Evolutionary conservation across 176 grass and related monocot genomes (phyloP), one percentile per base, ranked within the genome.

Genomic region (Bolboschoenus planiculmis): DNA sequence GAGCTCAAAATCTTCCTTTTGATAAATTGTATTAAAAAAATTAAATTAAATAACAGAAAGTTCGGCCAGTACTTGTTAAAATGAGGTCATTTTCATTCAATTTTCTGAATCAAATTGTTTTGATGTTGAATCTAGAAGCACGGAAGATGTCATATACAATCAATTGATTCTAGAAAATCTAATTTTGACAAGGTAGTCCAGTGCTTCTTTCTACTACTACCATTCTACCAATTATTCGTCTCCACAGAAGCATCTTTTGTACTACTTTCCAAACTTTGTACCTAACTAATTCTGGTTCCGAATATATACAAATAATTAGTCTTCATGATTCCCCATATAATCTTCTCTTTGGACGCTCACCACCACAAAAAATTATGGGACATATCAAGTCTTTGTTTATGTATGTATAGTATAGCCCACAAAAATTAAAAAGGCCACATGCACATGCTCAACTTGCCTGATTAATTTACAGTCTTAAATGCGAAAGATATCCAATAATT

Each of bases 391-490:
- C 39, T 43, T 72, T 73, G 21, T 46, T 53, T 46, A 73, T 46
- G n/a, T 72, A 21, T 71, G 46, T 48, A 47, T 47, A 10, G 43
- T 47, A 53, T 18, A 44, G n/a, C 68, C 68, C 21, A 47, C 68
- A 73, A 44, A 47, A 73, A 72, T 72, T 43, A 74, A 74, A 48
- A 11, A 16, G 10, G 42, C 13, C 10, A 74, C 23, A 13, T 74
- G 24, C 70, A 74, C 67, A 72, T 72, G 67, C 23, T 74, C 70
- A 74, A 74, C 42, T 74, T 74, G 70, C 43, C 23, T 74, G 42
- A 74, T 53, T n/a, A n/a, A n/a, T 73, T 72, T 74, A 29, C 43
- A 48, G 70, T 48, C 70, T 74, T 74, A 48, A 74, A 73, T 47
- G 70, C 70, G 10, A 74, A 29, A 47, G 13, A 16, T 73, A 29